Conservation (phyloP, 139 green algal genomes). For the Picochlorum sp. region DNA sequence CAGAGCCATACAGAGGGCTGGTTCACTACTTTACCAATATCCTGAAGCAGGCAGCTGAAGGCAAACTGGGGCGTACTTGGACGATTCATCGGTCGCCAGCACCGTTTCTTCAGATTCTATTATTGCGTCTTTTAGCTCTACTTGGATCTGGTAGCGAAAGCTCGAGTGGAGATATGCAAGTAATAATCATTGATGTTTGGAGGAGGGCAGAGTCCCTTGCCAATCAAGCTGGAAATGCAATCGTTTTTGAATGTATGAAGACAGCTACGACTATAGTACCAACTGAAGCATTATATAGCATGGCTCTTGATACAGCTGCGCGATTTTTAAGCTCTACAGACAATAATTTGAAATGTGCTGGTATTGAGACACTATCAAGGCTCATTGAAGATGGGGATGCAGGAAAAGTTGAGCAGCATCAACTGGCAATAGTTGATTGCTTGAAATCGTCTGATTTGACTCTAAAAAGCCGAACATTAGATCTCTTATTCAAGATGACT, state of each 20-base stretch:
- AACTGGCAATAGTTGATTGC: slow-evolving; percentile 95
- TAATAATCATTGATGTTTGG: slow-evolving; percentile 53
- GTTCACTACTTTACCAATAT: slow-evolving; percentile 86
- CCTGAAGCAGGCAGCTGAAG: slow-evolving; percentile 87
- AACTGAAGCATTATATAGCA: slow-evolving; percentile 57
- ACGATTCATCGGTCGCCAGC: slow-evolving; percentile 93
- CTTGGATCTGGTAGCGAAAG: slow-evolving; percentile 62
- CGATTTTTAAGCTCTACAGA: slow-evolving; percentile 60
- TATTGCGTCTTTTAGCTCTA: slow-evolving; percentile 78
- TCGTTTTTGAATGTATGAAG: slow-evolving; percentile 84
- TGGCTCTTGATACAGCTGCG: slow-evolving; percentile 58
- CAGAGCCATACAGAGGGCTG: slow-evolving; percentile 70
- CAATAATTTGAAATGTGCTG: slow-evolving; percentile 80
- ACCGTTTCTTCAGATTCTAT: slow-evolving; percentile 96
- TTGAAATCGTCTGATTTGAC: slow-evolving; percentile 90
- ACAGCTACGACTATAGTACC: slow-evolving; percentile 86
- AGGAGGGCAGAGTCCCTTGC: slow-evolving; percentile 31
- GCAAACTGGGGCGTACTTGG: slow-evolving; percentile 78
- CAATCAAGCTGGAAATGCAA: slow-evolving; percentile 72
- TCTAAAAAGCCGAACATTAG: slow-evolving; percentile 87
- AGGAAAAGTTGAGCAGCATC: slow-evolving; percentile 52
- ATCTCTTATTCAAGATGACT: slow-evolving; percentile 95
- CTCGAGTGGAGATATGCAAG: slow-evolving; percentile 76
- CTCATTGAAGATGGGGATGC: slow-evolving; percentile 61
- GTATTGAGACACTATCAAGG: slow-evolving; percentile 69